phyloP scores from a whole-genome alignment of 2,329 filamentous ascomycete genomes.

The Aspergillus piperis region DNA sequence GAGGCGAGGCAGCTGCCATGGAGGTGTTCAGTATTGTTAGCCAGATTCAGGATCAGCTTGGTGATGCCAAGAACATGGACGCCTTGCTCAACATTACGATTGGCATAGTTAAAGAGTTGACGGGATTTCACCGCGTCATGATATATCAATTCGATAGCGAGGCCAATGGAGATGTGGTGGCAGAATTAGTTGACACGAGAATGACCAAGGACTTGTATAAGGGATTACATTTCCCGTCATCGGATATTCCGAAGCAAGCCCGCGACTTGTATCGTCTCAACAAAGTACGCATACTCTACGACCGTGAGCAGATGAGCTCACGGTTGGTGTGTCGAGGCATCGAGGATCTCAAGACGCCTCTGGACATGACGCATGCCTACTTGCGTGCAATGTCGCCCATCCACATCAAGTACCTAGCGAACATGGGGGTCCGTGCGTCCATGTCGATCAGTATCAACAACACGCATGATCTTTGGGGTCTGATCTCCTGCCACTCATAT shows the following conservation, averaged over 20 bases:
- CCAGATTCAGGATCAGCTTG: conserved; percentile 83
- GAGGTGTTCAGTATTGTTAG: conserved; percentile 92
- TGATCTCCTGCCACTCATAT: conserved; percentile 85
- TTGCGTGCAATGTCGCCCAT: conserved; percentile 82
- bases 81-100: conserved; percentile 77
- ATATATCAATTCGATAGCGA: conserved; percentile 83
- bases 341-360: conserved; percentile 65
- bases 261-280: conserved; percentile 89
- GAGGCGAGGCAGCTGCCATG: conserved; percentile 82
- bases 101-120: conserved; percentile 84
- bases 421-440: conserved; percentile 90
- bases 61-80: conserved; percentile 65
- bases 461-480: conserved; percentile 81
- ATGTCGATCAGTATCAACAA: conserved; percentile 94
- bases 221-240: conserved; percentile 83
- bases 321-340: conserved; percentile 74
- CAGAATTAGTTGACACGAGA: conserved; percentile 78
- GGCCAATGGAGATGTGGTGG: conserved; percentile 85
- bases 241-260: conserved; percentile 82
- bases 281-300: conserved; percentile 83
- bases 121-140: conserved; percentile 90
- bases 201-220: conserved; percentile 83
- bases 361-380: conserved; percentile 84
- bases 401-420: conserved; percentile 80
- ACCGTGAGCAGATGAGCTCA: conserved; percentile 76